These are phyloP conservation scores for Sparassis latifolia DNA, from an alignment of 1,284 basidiomycete species.

Conservation along the genomic window DNA sequence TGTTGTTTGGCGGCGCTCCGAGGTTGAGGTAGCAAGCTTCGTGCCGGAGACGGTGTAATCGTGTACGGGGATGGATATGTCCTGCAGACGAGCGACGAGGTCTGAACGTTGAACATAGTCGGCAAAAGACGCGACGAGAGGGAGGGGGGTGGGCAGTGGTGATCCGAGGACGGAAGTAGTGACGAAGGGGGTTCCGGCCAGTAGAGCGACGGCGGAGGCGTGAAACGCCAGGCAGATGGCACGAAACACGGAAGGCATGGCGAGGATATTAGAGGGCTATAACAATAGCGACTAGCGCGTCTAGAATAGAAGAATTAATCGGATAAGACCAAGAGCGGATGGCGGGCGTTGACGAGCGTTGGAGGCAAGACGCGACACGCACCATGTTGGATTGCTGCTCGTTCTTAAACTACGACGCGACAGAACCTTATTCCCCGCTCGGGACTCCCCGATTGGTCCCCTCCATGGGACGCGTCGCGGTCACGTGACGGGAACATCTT, in stretches of 20 bases:
- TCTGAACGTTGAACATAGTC: conserved; percentile 8
- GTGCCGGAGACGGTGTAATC: conserved; percentile 7
- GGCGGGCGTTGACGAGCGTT: conserved; percentile 16
- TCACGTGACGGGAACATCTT: conserved; percentile 13
- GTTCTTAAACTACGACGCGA: conserved; percentile 19
- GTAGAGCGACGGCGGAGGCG: conserved; percentile 31
- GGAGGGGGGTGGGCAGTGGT: conserved; percentile 28
- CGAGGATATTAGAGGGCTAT: conserved; percentile 6
- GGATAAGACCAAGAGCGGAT: conserved; percentile 15
- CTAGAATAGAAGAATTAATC: conserved; percentile 9
- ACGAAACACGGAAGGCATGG: conserved; percentile 33
- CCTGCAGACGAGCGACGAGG: background rate
- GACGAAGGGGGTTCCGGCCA: conserved; percentile 15
- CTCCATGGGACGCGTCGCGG: conserved; percentile 9
- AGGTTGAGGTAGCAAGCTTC: conserved; percentile 5
- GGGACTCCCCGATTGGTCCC: conserved; percentile 14
- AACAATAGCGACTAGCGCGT: conserved; percentile 22
- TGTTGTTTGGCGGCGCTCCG: conserved; percentile 4
- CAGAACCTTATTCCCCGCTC: conserved; percentile 17
- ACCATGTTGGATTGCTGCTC: conserved; percentile 8
- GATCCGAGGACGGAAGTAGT: conserved; percentile 18
- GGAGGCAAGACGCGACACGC: conserved; percentile 19
- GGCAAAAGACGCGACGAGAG: conserved; percentile 14
- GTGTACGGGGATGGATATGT: conserved; percentile 1
- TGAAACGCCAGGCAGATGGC: conserved; percentile 33